A percentile compares a stretch with the other conserved stretches of the same genome.
Conservation (phyloP, 2,329 filamentous ascomycete species). For the Trichothecium sympodiale region DNA sequence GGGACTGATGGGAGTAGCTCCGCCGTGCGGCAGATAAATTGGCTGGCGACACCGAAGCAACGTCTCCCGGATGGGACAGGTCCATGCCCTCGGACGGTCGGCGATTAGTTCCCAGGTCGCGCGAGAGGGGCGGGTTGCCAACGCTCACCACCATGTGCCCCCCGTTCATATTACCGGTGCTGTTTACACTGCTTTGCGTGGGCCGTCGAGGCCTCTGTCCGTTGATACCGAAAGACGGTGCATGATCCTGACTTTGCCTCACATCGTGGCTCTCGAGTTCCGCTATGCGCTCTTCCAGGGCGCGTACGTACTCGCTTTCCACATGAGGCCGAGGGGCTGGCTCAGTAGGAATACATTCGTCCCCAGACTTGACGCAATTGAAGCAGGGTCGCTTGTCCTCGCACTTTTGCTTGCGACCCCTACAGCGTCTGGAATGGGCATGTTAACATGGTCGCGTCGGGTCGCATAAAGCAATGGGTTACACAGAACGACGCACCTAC, state of each 20-base stretch:
- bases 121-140: background rate
- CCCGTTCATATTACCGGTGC: background rate
- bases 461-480: background rate
- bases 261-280: conserved; percentile 8
- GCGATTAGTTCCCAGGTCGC: background rate
- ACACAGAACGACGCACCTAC: conserved; percentile 5
- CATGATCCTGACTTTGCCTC: conserved; percentile 11
- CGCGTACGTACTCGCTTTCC: conserved; percentile 9
- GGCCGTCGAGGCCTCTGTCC: background rate
- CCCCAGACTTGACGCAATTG: conserved; percentile 13
- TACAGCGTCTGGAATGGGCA: conserved; percentile 10
- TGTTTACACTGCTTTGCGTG: conserved; percentile 1
- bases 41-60: conserved; percentile 2
- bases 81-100: conserved; percentile 1
- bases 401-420: conserved; percentile 14
- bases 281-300: conserved; percentile 10
- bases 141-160: no score
- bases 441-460: background rate
- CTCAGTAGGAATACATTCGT: conserved; percentile 10
- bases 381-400: conserved; percentile 12
- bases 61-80: background rate
- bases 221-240: background rate
- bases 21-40: conserved; percentile 1
- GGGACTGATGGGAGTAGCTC: conserved; percentile 4
- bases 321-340: conserved; percentile 9